phyloP scores from a whole-genome alignment of 1,284 basidiomycete species.

The Ceraceosorus bombacis region DNA sequence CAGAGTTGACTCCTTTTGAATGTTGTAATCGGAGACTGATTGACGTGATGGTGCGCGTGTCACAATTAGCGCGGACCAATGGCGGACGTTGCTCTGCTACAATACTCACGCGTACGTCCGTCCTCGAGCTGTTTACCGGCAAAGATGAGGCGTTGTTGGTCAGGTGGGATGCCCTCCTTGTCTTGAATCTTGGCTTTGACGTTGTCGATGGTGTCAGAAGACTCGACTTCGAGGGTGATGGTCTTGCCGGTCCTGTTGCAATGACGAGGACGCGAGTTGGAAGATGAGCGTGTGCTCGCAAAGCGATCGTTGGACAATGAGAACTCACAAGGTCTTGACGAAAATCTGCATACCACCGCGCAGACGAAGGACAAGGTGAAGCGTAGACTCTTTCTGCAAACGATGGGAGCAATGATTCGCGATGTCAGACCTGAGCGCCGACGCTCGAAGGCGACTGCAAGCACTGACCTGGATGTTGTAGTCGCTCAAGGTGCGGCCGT shows the following conservation, averaged over 20 bases:
- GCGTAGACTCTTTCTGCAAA: constrained; percentile 98
- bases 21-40: constrained; percentile 56
- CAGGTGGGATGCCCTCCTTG: constrained; percentile 46
- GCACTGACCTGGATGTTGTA: constrained; percentile 63
- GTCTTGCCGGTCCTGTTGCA: constrained; percentile 32
- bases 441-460: neutral
- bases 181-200: constrained; percentile 53
- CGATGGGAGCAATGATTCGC: constrained; percentile 43
- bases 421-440: neutral
- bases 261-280: neutral
- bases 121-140: constrained; percentile 47
- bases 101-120: constrained; percentile 28
- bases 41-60: neutral
- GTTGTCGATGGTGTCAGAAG: constrained; percentile 58
- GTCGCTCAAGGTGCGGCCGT: constrained; percentile 51
- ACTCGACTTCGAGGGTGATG: constrained; percentile 51
- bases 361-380: constrained; percentile 85
- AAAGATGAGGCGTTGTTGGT: constrained; percentile 46
- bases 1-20: constrained; percentile 97
- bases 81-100: neutral
- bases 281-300: too few species aligned
- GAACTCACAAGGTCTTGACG: constrained; percentile 56
- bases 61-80: neutral
- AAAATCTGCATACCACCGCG: constrained; percentile 59
- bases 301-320: too few species aligned